These are phyloP conservation scores for Panus rudis DNA, from an alignment of 768 basidiomycete genomes.

Conservation along the genomic window DNA sequence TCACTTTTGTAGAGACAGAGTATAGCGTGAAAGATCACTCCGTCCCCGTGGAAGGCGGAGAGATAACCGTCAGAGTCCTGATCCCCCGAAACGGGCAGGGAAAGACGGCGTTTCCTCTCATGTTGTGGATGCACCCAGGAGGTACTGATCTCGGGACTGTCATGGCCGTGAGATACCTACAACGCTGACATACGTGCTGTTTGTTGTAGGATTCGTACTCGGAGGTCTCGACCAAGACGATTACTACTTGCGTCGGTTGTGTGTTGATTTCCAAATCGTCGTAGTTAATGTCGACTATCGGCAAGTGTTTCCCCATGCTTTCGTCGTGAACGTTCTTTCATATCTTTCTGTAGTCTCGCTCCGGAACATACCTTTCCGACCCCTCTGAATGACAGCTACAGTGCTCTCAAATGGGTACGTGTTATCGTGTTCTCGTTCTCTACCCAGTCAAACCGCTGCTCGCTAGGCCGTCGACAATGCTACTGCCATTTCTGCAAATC, in stretches of 20 bases:
- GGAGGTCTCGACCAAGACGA: neutral
- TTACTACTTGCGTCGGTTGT: neutral
- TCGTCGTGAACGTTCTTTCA: too few relatives aligned
- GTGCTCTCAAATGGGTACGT: neutral
- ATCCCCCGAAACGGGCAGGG: too few relatives aligned
- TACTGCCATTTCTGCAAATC: neutral
- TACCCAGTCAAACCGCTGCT: neutral
- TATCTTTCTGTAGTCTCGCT: neutral
- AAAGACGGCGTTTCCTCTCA: too few relatives aligned
- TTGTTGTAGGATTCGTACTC: too few relatives aligned
- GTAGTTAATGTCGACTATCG: constrained; percentile 2
- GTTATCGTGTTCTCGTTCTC: neutral
- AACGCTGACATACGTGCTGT: too few relatives aligned
- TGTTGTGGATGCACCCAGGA: too few relatives aligned
- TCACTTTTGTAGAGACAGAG: too few relatives aligned
- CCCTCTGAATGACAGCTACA: constrained; percentile 13
- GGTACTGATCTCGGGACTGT: too few relatives aligned
- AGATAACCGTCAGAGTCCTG: neutral
- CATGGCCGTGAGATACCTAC: too few relatives aligned
- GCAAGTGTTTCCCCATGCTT: constrained; percentile 12
- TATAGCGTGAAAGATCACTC: too few relatives aligned
- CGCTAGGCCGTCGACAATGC: neutral
- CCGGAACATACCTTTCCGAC: neutral
- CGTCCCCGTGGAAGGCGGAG: neutral
- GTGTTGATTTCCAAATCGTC: neutral